Conservation (phyloP, 495 filamentous ascomycete species). For the Letharia lupina region DNA sequence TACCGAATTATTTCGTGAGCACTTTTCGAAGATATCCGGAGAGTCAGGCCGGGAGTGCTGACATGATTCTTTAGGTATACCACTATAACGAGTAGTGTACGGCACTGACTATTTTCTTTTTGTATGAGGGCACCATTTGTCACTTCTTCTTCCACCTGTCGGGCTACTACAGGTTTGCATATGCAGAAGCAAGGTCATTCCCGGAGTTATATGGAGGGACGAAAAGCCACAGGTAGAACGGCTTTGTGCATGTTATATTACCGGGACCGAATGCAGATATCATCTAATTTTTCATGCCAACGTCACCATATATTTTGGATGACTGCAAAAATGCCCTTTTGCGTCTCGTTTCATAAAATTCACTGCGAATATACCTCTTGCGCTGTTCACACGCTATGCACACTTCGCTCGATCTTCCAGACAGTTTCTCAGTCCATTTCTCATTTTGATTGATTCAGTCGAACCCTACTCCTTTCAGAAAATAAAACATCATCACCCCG, state of each 20-base stretch:
- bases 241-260: conserved; percentile 14
- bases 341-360: not conserved
- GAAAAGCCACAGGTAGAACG: conserved; percentile 7
- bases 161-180: conserved; percentile 2
- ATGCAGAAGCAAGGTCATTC: conserved; percentile 8
- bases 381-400: not conserved
- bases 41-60: conserved; percentile 13
- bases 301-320: not conserved
- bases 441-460: not conserved
- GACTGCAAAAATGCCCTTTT: not conserved
- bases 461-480: not conserved
- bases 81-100: conserved; percentile 73
- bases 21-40: not conserved
- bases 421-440: too few relatives aligned
- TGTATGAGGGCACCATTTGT: conserved; percentile 2
- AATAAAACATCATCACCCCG: not conserved
- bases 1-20: conserved; percentile 94
- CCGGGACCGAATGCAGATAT: conserved; percentile 9
- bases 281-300: not conserved
- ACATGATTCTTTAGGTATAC: conserved; percentile 53
- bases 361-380: not conserved
- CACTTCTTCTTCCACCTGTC: not conserved
- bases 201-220: conserved; percentile 2
- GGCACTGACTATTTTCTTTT: conserved; percentile 4
- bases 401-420: not conserved